Base-by-base conservation (phyloP, 2,329 filamentous ascomycete genomes). In the Cordyceps militaris region DNA sequence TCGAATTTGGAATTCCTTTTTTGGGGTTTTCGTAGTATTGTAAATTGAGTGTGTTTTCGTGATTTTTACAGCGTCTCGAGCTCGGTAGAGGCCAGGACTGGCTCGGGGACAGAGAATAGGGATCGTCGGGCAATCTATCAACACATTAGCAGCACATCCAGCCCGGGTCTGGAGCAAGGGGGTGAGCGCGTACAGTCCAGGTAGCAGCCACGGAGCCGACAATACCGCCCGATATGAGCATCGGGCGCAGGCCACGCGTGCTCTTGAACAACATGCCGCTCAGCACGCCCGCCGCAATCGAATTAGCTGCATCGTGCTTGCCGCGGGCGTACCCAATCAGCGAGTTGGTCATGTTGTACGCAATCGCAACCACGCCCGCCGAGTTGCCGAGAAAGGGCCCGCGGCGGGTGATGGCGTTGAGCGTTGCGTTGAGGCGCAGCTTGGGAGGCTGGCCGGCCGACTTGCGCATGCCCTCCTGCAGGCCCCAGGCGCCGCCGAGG, bases 201-300 rank as follows among this genome's bases (percentile, higher is more conserved):
- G 78, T 82, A 63, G 89, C 91, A 57, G 94, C 95, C 62, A 94
- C 81, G 43, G 85, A 84, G 55, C 87, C 94, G 59, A 97, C 92
- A 64, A 99, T 87, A 65, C 87, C 90, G 62, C 91, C 89, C 36
- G 92, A 96, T 67, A 97, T 94, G 78, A 94, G 80, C 92, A 97
- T 97, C 34, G 91, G 92, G 73, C 89, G 83, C 61, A 94, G 62
- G 6, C 94, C 94, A 67, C 89, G 83, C 50, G 95, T 97, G 73
- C 92, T 96, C 81, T 97, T 97, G 77, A 99, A 99, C 14, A 99
- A 71, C 81, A 93, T 92, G 59, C 94, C 94, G 69, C 91, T 96
- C 65, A 99, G 72, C 1, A 81, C 88, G 63, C 95, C 94, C 5
- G 94, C 93, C 21, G 83, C 74, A 56, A 99, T 83, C 62, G 91